Conservation (phyloP, 306 rosid species). For the Quercus alba region DNA sequence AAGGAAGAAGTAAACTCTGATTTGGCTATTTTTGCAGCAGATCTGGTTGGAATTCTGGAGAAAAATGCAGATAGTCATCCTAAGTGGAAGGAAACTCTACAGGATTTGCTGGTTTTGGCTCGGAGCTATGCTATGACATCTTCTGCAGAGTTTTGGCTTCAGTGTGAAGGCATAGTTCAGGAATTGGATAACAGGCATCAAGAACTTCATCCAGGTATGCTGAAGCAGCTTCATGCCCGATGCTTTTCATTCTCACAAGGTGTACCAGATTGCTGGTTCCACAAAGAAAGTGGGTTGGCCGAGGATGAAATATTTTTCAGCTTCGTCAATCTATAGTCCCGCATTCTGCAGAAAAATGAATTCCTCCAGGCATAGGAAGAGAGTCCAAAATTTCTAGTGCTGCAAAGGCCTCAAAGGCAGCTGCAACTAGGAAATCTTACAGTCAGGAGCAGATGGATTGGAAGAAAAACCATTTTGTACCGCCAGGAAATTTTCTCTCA, state of each 20-base stretch:
- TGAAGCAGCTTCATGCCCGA: conserved; percentile 92
- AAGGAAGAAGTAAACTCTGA: conserved; percentile 92
- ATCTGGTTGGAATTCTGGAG: conserved; percentile 90
- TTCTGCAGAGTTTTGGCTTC: conserved; percentile 95
- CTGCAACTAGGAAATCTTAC: conserved; percentile 69
- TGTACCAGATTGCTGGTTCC: conserved; percentile 86
- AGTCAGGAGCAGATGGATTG: conserved; percentile 86
- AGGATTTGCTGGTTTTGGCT: conserved; percentile 91
- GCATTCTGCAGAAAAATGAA: conserved; percentile 61
- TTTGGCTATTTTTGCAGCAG: conserved; percentile 90
- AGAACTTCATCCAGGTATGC: conserved; percentile 83
- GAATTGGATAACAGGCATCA: conserved; percentile 98
- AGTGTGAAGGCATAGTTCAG: conserved; percentile 97
- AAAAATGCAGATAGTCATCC: conserved; percentile 91
- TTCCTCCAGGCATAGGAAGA: conserved; percentile 60
- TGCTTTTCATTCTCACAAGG: conserved; percentile 97
- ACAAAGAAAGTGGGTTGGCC: conserved; percentile 86
- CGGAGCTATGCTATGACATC: conserved; percentile 92
- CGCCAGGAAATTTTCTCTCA: conserved; percentile 31
- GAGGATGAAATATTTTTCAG: conserved; percentile 79
- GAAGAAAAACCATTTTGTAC: conserved; percentile 56
- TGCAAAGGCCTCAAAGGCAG: conserved; percentile 50
- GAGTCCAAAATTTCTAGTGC: conserved; percentile 53
- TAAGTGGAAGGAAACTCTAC: conserved; percentile 89
- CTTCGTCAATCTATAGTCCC: conserved; percentile 77